A percentile compares a stretch with the other conserved stretches of the same genome.
Conservation (phyloP, 1,284 basidiomycete species). For the Puccinia triticina region DNA sequence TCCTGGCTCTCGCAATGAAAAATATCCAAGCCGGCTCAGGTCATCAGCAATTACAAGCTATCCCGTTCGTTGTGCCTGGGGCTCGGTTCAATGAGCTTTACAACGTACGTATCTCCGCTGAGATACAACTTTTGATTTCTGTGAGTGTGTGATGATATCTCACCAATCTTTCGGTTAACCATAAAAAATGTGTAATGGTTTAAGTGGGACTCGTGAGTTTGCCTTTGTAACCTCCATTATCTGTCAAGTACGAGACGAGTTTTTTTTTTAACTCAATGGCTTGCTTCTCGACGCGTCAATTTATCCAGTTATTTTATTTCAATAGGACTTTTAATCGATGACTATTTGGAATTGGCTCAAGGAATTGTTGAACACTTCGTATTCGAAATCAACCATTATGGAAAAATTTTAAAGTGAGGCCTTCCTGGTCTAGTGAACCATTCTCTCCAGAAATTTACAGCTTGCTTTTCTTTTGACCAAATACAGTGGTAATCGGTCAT, state of each 20-base stretch:
- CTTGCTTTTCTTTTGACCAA: not conserved
- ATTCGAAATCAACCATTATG: slow-evolving; percentile 97
- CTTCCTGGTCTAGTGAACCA: not conserved
- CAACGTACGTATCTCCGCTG: slow-evolving; percentile 51
- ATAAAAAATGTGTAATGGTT: not conserved
- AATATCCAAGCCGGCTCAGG: slow-evolving; percentile 72
- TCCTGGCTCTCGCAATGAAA: slow-evolving; percentile 89
- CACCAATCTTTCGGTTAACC: not conserved
- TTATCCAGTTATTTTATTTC: slow-evolving; percentile 80
- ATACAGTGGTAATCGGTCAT: slow-evolving; percentile 27
- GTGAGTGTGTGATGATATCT: not conserved
- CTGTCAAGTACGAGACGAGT: not conserved
- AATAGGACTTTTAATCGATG: slow-evolving; percentile 90
- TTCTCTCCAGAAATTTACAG: not conserved
- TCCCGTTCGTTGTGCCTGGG: slow-evolving; percentile 95
- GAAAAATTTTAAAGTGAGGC: slow-evolving; percentile 67
- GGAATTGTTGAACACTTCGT: slow-evolving; percentile 98
- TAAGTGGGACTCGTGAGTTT: slow-evolving; percentile 56
- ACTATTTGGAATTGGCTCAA: slow-evolving; percentile 87
- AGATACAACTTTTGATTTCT: not conserved
- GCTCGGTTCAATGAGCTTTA: slow-evolving; percentile 66
- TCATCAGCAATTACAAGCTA: slow-evolving; percentile 80
- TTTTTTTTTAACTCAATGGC: not conserved
- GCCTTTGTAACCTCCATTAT: not conserved
- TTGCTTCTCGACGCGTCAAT: not conserved